Percentiles rank a stretch among this genome's conserved stretches.
Conservation (phyloP, 352 stramenopile species). For the Globisporangium megalacanthum region DNA sequence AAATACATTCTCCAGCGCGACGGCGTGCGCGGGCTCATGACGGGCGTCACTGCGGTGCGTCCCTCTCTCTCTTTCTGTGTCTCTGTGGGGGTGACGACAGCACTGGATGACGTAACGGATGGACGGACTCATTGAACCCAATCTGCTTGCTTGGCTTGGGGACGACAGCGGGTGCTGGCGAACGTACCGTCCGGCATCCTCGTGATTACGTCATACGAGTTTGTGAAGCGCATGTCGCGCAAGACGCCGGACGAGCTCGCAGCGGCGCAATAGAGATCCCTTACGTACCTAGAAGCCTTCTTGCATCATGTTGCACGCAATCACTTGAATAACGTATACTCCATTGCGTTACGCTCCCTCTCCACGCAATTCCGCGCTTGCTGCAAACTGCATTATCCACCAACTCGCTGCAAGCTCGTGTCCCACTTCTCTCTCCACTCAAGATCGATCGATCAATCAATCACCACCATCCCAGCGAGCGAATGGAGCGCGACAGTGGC, state of each 20-base stretch:
- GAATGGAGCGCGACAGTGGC: conserved; percentile 5
- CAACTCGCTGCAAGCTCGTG: no score
- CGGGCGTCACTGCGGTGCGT: conserved; percentile 70
- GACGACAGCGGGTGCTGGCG: conserved; percentile 57
- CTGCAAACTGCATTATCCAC: no score
- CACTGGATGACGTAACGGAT: no score
- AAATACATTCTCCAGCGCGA: conserved; percentile 82
- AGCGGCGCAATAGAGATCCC: background rate
- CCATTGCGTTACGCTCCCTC: no score
- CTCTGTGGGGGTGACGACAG: background rate
- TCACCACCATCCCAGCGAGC: background rate
- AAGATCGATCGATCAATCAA: background rate
- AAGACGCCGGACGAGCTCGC: conserved; percentile 37
- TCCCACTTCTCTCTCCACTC: no score
- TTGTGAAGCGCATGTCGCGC: conserved; percentile 83
- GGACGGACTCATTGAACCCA: no score
- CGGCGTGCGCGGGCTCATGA: conserved; percentile 72
- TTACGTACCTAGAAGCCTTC: background rate
- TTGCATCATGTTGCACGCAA: no score
- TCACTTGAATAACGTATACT: no score
- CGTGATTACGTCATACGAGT: conserved; percentile 87
- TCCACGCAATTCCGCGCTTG: no score
- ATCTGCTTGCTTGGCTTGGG: background rate
- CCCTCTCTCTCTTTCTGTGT: no score
- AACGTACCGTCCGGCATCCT: conserved; percentile 83